Evolutionary conservation across 148 eudicot genomes (phyloP).

Genomic region (Rhododendron mucronatum): DNA sequence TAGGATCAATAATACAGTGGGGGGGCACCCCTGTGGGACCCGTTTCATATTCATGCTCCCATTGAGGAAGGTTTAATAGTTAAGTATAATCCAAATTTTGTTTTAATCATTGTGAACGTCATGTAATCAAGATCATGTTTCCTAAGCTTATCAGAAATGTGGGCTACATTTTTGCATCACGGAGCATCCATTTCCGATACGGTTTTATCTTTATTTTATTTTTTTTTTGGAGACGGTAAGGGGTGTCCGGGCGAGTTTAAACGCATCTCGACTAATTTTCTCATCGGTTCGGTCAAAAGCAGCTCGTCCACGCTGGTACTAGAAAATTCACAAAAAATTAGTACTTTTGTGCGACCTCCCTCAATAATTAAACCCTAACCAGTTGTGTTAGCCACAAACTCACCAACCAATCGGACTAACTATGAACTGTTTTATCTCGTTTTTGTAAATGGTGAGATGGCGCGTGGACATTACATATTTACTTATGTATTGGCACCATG

Average conservation of each 20-base stretch:
- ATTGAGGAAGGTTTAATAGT: background rate
- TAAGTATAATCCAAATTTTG: conserved; percentile 4
- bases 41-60: background rate
- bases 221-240: background rate
- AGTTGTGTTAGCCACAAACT: too few relatives aligned
- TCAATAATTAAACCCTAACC: too few relatives aligned
- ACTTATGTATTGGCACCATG: too few relatives aligned
- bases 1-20: conserved; percentile 4
- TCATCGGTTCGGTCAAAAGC: too few relatives aligned
- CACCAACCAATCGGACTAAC: too few relatives aligned
- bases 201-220: background rate
- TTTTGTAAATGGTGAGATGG: background rate
- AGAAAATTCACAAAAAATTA: too few relatives aligned
- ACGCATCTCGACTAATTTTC: too few relatives aligned
- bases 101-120: background rate
- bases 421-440: too few relatives aligned
- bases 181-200: background rate
- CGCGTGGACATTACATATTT: background rate
- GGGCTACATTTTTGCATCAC: conserved; percentile 14
- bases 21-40: background rate
- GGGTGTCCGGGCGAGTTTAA: too few relatives aligned
- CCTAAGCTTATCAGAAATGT: conserved; percentile 15
- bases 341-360: too few relatives aligned
- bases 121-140: conserved; percentile 15
- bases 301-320: too few relatives aligned